Evolutionary conservation across 1,284 basidiomycete species (phyloP).

Genomic region (Fomes fomentarius): DNA sequence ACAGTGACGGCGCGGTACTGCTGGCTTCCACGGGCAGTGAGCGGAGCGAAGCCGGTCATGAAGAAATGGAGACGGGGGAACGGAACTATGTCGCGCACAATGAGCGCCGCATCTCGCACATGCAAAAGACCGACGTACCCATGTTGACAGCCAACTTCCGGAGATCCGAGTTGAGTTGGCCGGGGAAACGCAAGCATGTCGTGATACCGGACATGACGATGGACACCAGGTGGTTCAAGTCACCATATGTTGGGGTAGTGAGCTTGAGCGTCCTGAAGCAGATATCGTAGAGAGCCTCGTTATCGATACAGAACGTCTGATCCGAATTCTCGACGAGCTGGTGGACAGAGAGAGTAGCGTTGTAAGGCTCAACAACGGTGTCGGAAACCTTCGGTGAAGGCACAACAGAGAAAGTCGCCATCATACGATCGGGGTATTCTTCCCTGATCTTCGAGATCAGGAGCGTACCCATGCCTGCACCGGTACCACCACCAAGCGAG

Average conservation of each 20-base stretch:
- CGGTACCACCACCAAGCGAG: constrained; percentile 96
- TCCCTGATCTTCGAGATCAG: constrained; percentile 91
- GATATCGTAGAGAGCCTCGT: constrained; percentile 98
- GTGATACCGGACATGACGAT: constrained; percentile 99
- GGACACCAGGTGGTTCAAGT: constrained; percentile 97
- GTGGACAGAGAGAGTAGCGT: constrained; percentile 92
- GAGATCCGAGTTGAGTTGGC: constrained; percentile 97
- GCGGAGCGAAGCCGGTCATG: constrained; percentile 96
- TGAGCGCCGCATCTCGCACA: background rate
- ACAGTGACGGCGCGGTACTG: constrained; percentile 96
- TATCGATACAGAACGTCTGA: constrained; percentile 96
- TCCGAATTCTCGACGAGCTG: constrained; percentile 97
- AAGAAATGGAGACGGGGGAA: constrained; percentile 99
- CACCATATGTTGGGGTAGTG: constrained; percentile 91
- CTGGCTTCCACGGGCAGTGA: constrained; percentile 92
- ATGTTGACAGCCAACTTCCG: constrained; percentile 99
- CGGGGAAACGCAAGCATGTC: constrained; percentile 96
- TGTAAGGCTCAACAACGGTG: constrained; percentile 98
- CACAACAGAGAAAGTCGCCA: constrained; percentile 96
- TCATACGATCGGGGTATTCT: constrained; percentile 96
- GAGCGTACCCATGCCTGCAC: constrained; percentile 91
- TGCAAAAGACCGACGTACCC: constrained; percentile 56
- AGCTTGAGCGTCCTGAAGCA: constrained; percentile 97
- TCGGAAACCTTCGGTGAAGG: constrained; percentile 97
- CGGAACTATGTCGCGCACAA: constrained; percentile 60